Percentiles rank a stretch among this genome's conserved stretches.
phyloP scores from a whole-genome alignment of 2,329 filamentous ascomycete species.

The Peltaster fructicola region DNA sequence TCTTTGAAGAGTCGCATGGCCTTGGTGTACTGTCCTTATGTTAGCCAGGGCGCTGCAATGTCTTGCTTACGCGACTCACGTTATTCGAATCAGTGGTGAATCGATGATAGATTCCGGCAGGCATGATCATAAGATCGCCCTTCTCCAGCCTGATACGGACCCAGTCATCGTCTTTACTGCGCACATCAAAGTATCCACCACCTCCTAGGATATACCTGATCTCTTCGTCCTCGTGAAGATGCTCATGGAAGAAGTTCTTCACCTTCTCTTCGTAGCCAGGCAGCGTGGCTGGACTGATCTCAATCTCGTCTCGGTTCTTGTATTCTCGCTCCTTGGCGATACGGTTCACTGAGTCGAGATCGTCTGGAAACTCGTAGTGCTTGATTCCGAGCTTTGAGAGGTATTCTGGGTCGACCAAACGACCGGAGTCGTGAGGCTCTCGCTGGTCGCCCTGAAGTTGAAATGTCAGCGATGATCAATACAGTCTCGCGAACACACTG shows the following conservation, averaged over 20 bases:
- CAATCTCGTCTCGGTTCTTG: constrained; percentile 89
- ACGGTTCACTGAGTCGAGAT: constrained; percentile 49
- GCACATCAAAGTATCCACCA: constrained; percentile 82
- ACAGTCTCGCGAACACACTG: constrained; percentile 11
- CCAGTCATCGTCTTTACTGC: constrained; percentile 71
- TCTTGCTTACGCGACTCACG: constrained; percentile 38
- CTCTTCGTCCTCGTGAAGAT: constrained; percentile 96
- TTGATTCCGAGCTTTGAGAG: constrained; percentile 63
- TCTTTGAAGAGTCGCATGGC: constrained; percentile 97
- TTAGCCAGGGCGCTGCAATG: constrained; percentile 7
- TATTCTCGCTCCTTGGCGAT: constrained; percentile 64
- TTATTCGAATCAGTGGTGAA: constrained; percentile 90
- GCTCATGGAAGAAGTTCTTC: constrained; percentile 83
- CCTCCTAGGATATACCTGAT: constrained; percentile 87
- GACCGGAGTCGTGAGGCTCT: constrained; percentile 71
- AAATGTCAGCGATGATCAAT: constrained; percentile 5
- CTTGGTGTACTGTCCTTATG: constrained; percentile 56
- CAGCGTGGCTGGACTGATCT: constrained; percentile 71
- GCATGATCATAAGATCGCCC: constrained; percentile 80
- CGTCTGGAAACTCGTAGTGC: constrained; percentile 49
- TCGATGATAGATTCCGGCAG: constrained; percentile 88
- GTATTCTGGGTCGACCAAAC: constrained; percentile 43
- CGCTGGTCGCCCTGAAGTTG: constrained; percentile 70
- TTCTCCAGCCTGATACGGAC: constrained; percentile 71
- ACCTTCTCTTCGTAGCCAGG: constrained; percentile 84